Base-by-base conservation (phyloP, 2,329 filamentous ascomycete genomes). In the Aspergillus puulaauensis region DNA sequence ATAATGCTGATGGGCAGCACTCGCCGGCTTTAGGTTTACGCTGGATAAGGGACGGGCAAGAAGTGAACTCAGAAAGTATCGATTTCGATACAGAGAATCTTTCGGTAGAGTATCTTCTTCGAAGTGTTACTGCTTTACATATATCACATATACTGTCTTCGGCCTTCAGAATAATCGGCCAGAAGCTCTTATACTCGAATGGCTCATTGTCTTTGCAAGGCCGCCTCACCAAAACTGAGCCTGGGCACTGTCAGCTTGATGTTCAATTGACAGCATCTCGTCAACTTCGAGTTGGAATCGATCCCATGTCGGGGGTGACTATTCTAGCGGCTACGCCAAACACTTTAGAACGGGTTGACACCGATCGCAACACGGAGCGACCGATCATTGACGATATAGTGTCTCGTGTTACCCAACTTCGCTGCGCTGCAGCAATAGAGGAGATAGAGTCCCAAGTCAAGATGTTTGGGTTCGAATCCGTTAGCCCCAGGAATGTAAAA, bases 1-100 rank as follows among this genome's bases (percentile, higher is more conserved):
- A 33, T 56, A 63, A 48, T 55, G 40, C 24, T 44, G 62, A 17
- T 62, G 66, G 23, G 59, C 70, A 15, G 33, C 45, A 24, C 9
- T 51, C 44, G 6, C 69, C 78, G 8, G 68, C 64, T 56, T 65
- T 81, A 40, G 71, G 71, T 24, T 57, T 80, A 56, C 87, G 91
- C 63, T 99, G 95, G 93, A 92, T 96, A 73, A 86, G 90, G 57
- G 88, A 93, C 68, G 88, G 87, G 61, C 87, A 89, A 65, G 90
- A 93, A 70, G 85, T 92, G 41, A 82, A 84, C 61, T 84, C 89
- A 56, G 77, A 80, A n/a, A 76, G 85, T n/a, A 81, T 97, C 27
- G 71, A 81, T 2, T 80, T 96, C 35, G 83, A 96, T 68, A 77
- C 83, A 46, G 77, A 83, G 43, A 78, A 82, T 12, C 80, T 98